A percentile compares a stretch with the other conserved stretches of the same genome.
These are phyloP conservation scores for Phytophthora citricola DNA, from an alignment of 352 stramenopile genomes.

Conservation along the genomic window DNA sequence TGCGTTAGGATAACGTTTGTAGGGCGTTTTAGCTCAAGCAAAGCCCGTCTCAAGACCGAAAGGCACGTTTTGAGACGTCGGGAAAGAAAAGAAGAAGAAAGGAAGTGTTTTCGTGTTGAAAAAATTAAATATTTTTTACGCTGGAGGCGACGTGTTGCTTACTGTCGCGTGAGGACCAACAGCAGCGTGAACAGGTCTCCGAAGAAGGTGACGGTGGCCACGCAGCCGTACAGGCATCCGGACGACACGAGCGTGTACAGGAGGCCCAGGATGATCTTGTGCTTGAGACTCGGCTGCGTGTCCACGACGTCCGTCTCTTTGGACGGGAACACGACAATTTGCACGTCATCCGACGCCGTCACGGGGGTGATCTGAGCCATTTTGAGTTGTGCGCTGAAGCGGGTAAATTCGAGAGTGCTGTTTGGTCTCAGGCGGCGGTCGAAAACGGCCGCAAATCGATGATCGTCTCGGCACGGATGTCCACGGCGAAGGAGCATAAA, in stretches of 20 bases:
- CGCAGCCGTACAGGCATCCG: conserved; percentile 6
- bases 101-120: background rate
- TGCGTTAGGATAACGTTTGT: background rate
- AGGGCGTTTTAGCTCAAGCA: background rate
- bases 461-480: conserved; percentile 20
- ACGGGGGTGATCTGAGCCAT: conserved; percentile 24
- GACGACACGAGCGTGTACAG: conserved; percentile 16
- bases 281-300: background rate
- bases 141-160: background rate
- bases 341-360: conserved; percentile 11
- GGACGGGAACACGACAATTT: conserved; percentile 17
- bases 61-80: background rate
- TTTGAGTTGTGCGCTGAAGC: background rate
- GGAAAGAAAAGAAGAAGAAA: too few species aligned
- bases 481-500: background rate
- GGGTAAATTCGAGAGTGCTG: conserved; percentile 14
- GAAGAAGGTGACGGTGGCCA: conserved; percentile 15
- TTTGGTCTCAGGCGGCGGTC: background rate
- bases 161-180: conserved; percentile 12
- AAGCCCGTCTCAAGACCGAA: background rate
- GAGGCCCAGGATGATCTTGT: conserved; percentile 9
- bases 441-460: conserved; percentile 2
- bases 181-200: conserved; percentile 24
- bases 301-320: conserved; percentile 15
- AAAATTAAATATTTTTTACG: background rate